phyloP scores from a whole-genome alignment of 257 asterid species.

The Solanum etuberosum region DNA sequence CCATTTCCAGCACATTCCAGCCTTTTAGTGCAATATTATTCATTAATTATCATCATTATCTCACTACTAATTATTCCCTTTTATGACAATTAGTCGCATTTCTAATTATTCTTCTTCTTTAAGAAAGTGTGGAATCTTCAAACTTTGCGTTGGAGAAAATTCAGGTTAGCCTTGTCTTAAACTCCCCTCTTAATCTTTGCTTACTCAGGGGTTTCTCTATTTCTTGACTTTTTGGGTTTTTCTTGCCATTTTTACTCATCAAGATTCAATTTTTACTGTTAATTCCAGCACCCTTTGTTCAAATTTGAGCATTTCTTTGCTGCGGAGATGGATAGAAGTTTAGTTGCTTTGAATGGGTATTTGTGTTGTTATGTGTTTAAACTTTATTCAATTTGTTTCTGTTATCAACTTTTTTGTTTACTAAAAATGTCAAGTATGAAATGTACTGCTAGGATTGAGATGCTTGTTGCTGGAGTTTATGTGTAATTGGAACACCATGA shows the following conservation, averaged over 20 bases:
- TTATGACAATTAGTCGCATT: background rate
- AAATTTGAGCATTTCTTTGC: background rate
- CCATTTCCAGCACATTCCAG: conserved; percentile 8
- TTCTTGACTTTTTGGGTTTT: background rate
- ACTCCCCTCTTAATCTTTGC: background rate
- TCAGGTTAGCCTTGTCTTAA: background rate
- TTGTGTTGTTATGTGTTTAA: background rate
- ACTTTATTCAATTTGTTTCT: background rate
- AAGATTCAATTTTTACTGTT: background rate
- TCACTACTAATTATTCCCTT: background rate
- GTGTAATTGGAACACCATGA: background rate
- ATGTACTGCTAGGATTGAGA: background rate
- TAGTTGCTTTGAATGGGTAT: background rate
- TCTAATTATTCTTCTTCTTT: background rate
- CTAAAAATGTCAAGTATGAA: background rate
- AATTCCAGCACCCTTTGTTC: background rate
- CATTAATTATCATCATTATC: background rate
- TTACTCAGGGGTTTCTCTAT: background rate
- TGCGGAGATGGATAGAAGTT: background rate
- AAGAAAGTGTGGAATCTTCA: background rate
- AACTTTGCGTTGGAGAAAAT: conserved; percentile 4
- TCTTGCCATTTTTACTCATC: background rate
- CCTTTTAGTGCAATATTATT: background rate
- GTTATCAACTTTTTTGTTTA: background rate
- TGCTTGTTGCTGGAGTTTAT: background rate